Conservation (phyloP, 75 land plant species). For the Azolla pinnata region DNA sequence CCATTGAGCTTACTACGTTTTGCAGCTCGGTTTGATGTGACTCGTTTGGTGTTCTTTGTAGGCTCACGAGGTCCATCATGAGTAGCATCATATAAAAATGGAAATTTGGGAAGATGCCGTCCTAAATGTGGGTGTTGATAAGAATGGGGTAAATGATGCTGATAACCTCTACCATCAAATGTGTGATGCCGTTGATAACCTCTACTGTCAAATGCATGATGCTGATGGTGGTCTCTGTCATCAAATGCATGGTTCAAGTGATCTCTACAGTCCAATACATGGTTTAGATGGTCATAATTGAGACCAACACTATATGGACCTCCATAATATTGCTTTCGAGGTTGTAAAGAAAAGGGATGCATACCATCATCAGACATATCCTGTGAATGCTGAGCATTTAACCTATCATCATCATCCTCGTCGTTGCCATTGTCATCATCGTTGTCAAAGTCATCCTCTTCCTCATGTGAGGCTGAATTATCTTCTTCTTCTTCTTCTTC, state of each 20-base stretch:
- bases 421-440: neutral
- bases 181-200: too few relatives aligned
- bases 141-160: neutral
- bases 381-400: neutral
- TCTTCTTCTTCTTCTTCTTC: neutral
- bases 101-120: neutral
- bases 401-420: neutral
- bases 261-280: neutral
- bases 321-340: neutral
- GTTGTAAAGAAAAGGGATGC: neutral
- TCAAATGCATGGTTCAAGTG: neutral
- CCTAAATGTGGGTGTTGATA: neutral
- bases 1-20: neutral
- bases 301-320: neutral
- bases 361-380: too few relatives aligned
- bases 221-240: too few relatives aligned
- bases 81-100: neutral
- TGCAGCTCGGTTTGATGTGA: neutral
- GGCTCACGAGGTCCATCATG: constrained; percentile 1
- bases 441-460: neutral
- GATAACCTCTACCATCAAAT: too few relatives aligned
- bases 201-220: too few relatives aligned
- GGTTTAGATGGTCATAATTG: neutral
- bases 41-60: neutral
- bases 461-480: neutral